Evolutionary conservation across 495 filamentous ascomycete species (phyloP), one percentile per base, ranked within the genome.

Genomic region (Xylaria curta): DNA sequence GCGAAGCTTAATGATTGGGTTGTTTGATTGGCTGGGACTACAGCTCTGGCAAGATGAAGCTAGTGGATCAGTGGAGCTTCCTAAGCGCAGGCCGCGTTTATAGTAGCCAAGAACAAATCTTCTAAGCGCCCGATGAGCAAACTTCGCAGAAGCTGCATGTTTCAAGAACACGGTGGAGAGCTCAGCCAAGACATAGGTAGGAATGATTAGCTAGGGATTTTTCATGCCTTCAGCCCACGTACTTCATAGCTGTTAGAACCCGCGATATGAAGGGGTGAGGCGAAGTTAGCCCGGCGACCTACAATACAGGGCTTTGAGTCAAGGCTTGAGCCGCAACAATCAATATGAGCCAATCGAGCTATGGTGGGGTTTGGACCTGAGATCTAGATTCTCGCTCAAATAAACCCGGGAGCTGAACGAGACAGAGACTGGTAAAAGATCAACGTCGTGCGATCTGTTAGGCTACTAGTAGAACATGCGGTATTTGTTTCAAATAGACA

Each of bases 41-140:
- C 31, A 73, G 66, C 59, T 40, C 47, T 70, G 68, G 61, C 69
- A 72, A 76, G 75, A 78, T 75, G 77, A 77, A 64, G 58, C 28
- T 65, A 51, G 71, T 76, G 75, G 75, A 70, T 44, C 70, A 47
- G 58, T 67, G 56, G 68, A 46, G 72, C 63, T 51, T 66, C 56
- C 60, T 78, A 78, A 77, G 77, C 77, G 77, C 77, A 72, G 75
- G 70, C 62, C 73, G 77, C 73, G 71, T 61, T 66, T 76, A 62
- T 46, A 38, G 51, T 68, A 60, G 66, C 51, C 66, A 60, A 47
- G 53, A 68, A 68, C 47, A 24, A 47, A 68, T 33, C n/a, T 36
- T 58, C 51, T 58, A 60, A 51, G 53, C 66, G 53, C 51, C 66
- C 24, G 33, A 6, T 21, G 51, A 38, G 53, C 64, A 38, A 38